Evolutionary conservation across 1,284 basidiomycete genomes (phyloP).

Genomic region (Boletus subluridellus): DNA sequence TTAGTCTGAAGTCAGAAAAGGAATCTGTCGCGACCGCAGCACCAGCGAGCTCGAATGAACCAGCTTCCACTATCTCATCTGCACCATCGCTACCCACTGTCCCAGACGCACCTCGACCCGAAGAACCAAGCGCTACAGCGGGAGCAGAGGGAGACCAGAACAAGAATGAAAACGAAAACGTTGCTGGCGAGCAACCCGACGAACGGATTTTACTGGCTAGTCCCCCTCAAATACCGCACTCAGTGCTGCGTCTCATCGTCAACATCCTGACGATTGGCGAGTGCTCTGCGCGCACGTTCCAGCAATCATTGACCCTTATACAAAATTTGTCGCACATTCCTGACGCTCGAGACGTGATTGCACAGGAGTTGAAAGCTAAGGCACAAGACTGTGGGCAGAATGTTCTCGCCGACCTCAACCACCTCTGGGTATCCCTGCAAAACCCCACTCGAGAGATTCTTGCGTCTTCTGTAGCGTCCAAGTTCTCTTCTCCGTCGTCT

Average conservation of each 20-base stretch:
- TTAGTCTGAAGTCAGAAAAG: slow-evolving; percentile 55
- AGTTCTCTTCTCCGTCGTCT: slow-evolving; percentile 89
- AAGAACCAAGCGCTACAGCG: slow-evolving; percentile 14
- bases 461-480: slow-evolving; percentile 69
- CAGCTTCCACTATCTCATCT: slow-evolving; percentile 9
- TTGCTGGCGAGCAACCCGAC: slow-evolving; percentile 43
- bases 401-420: slow-evolving; percentile 72
- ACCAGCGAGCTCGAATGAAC: slow-evolving; percentile 19
- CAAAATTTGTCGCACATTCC: slow-evolving; percentile 86
- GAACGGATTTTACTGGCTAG: slow-evolving; percentile 65
- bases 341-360: slow-evolving; percentile 82
- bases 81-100: slow-evolving; percentile 8
- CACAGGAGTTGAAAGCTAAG: slow-evolving; percentile 78
- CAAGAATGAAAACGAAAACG: slow-evolving; percentile 29
- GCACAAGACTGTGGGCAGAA: slow-evolving; percentile 82
- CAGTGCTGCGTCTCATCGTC: slow-evolving; percentile 82
- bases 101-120: slow-evolving; percentile 10
- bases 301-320: slow-evolving; percentile 84
- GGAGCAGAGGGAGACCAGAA: slow-evolving; percentile 28
- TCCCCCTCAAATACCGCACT: slow-evolving; percentile 79
- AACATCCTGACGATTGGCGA: slow-evolving; percentile 93
- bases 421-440: slow-evolving; percentile 64
- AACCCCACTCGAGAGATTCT: slow-evolving; percentile 53
- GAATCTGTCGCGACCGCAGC: slow-evolving; percentile 28
- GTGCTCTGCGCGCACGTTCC: slow-evolving; percentile 92